phyloP scores from a whole-genome alignment of 768 basidiomycete species.

The Tricholoma matsutake region DNA sequence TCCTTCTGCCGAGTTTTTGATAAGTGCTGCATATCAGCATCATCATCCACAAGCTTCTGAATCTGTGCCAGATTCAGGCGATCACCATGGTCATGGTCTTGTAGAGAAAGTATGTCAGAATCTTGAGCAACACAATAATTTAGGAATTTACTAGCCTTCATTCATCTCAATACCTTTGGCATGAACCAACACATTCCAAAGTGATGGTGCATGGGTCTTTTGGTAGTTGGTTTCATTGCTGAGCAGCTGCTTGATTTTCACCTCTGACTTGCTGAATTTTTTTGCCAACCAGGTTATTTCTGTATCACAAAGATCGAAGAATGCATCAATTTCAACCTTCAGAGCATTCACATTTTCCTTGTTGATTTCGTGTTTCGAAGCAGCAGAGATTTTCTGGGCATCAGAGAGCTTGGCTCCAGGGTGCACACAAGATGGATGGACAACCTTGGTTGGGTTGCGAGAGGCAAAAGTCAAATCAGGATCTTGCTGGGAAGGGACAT shows the following conservation, averaged over 20 bases:
- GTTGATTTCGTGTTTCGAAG: background rate
- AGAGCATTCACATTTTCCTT: slow-evolving; percentile 1
- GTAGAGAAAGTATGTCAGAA: background rate
- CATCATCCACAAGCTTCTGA: slow-evolving; percentile 1
- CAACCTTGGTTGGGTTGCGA: slow-evolving; percentile 1
- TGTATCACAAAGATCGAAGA: background rate
- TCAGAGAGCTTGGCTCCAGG: background rate
- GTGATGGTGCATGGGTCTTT: background rate
- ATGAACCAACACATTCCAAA: slow-evolving; percentile 1
- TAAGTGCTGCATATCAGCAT: background rate
- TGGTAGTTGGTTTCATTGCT: background rate
- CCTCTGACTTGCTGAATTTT: background rate
- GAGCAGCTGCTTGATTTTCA: slow-evolving; percentile 2
- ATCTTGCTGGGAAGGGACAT: background rate
- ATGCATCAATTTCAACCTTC: background rate
- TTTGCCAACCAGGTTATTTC: background rate
- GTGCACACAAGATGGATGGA: background rate
- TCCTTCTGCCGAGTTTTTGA: background rate
- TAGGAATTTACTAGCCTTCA: background rate
- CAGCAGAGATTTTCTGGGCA: background rate
- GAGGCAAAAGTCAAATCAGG: background rate
- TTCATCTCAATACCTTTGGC: slow-evolving; percentile 2
- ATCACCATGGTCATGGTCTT: background rate
- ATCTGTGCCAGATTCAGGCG: background rate
- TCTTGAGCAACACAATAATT: background rate